A percentile compares a stretch with the other conserved stretches of the same genome.
Evolutionary conservation across 164 flowering plant genomes (phyloP).

Genomic region (Magnolia officinalis): DNA sequence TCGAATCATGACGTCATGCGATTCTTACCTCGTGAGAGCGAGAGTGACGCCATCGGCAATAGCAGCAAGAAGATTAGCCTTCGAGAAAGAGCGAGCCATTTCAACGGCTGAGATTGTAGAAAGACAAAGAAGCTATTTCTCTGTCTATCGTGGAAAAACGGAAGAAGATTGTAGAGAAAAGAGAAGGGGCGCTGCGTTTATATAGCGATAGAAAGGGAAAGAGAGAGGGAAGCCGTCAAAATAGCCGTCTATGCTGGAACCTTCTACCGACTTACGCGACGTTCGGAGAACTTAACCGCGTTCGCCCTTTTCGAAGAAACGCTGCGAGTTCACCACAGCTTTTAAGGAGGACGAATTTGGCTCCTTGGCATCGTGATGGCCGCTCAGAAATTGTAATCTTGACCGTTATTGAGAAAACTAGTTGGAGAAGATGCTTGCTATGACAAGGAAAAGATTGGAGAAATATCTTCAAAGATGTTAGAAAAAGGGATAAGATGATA

Average conservation of each 20-base stretch:
- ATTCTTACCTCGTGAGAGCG: slow-evolving; percentile 31
- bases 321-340: too few species aligned
- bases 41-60: slow-evolving; percentile 34
- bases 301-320: too few species aligned
- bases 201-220: slow-evolving; percentile 7
- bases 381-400: too few species aligned
- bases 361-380: too few species aligned
- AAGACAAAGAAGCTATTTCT: neutral
- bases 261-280: neutral
- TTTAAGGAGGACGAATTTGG: too few species aligned
- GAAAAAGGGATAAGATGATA: too few species aligned
- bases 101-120: neutral
- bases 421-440: too few species aligned
- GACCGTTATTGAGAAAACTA: too few species aligned
- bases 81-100: slow-evolving; percentile 69
- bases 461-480: too few species aligned
- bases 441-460: too few species aligned
- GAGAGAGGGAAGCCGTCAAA: neutral
- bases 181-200: neutral
- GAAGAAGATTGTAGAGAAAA: neutral
- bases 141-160: neutral
- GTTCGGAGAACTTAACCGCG: neutral
- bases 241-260: neutral
- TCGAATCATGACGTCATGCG: too few species aligned
- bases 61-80: slow-evolving; percentile 44